Evolutionary conservation across 2,329 filamentous ascomycete species (phyloP), one percentile per base, ranked within the genome.

Genomic region (Venturia carpophila): DNA sequence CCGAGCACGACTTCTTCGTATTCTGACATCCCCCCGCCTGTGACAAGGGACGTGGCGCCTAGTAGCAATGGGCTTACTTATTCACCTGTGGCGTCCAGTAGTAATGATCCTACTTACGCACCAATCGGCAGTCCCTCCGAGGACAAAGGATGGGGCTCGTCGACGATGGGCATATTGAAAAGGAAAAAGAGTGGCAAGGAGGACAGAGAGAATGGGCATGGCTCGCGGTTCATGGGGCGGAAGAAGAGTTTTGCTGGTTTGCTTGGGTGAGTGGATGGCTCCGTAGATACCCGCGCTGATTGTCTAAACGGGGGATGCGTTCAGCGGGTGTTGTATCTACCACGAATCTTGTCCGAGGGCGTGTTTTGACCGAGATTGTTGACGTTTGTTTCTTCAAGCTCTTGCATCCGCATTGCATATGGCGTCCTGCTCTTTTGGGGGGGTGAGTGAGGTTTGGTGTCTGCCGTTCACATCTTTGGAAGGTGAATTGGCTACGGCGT

Each of bases 191-290:
- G 39, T 45, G 60, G 37, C 19, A 78, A 78, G 64, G 76, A 80
- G n/a, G 82, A 79, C 71, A 87, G 84, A 74, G 52, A 58, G 30
- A 37, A 58, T 21, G 52, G 52, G 15, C 52, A 37, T 49, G 45
- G 45, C 9, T 49, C 45, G n/a, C 9, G n/a, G 45, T 49, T 49
- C n/a, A 27, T 91, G 15, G 86, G 88, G 5, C 79, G 85, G 71
- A 92, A 91, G 79, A 91, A 89, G 66, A 67, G 65, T 58, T 37
- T 58, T 58, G 11, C 13, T n/a, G 52, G 52, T 7, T 58, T 58
- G 21, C 24, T 58, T 37, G 24, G 30, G 4, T 58, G 27, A 58
- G 13, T 30, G 27, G n/a, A 52, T 13, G 24, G 30, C 30, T n/a
- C 9, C 27, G 42, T 45, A 45, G 42, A 45, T 45, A 45, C 42